phyloP scores from a whole-genome alignment of 805 yeast genomes.

The Candida chauliodis region DNA sequence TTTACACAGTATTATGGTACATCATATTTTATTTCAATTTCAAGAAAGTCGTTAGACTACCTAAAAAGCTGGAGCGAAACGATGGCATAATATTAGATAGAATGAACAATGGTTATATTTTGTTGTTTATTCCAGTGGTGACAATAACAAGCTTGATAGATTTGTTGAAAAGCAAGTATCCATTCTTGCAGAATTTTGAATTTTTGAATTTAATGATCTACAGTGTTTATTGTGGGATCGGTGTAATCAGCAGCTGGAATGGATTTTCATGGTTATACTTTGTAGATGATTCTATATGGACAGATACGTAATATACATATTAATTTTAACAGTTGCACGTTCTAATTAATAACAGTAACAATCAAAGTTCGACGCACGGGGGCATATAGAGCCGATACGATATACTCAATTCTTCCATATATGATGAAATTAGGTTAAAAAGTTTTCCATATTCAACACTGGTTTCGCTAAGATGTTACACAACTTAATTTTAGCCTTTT shows the following conservation, averaged over 20 bases:
- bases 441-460: no score
- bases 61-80: conserved; percentile 28
- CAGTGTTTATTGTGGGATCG: conserved; percentile 83
- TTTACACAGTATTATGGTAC: conserved; percentile 83
- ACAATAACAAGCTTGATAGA: conserved; percentile 42
- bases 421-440: no score
- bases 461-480: no score
- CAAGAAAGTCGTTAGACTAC: conserved; percentile 63
- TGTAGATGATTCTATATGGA: conserved; percentile 62
- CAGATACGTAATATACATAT: no score
- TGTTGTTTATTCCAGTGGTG: conserved; percentile 67
- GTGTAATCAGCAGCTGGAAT: conserved; percentile 82
- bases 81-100: conserved; percentile 51
- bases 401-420: no score
- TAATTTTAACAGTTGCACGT: no score
- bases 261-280: conserved; percentile 87
- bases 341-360: neutral
- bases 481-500: no score
- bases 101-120: conserved; percentile 59
- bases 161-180: conserved; percentile 52
- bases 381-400: no score
- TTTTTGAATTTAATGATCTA: conserved; percentile 77
- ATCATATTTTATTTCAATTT: conserved; percentile 70
- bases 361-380: no score
- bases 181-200: conserved; percentile 55